phyloP scores from a whole-genome alignment of 1,139 yeast genomes.

The Hemisphaericaspora xylofermentans region DNA sequence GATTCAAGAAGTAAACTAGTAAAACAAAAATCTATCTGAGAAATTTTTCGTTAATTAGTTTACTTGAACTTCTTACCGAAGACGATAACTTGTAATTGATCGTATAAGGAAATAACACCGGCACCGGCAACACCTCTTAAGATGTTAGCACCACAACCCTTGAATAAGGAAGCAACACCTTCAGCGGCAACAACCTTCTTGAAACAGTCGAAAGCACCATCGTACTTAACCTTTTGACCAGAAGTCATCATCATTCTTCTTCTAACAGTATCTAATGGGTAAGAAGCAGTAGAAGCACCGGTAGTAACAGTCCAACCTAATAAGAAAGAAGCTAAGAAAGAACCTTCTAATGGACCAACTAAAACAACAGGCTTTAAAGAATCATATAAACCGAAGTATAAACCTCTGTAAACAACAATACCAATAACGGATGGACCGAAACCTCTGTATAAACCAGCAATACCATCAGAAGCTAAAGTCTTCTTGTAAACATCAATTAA shows the following conservation, averaged over 20 bases:
- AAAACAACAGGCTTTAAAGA: constrained; percentile 54
- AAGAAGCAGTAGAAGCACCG: constrained; percentile 55
- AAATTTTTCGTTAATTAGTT: constrained; percentile 15
- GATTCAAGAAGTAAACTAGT: constrained; percentile 6
- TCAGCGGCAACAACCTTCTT: constrained; percentile 51
- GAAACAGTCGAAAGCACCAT: constrained; percentile 53
- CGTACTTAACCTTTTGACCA: constrained; percentile 54
- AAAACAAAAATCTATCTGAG: constrained; percentile 6
- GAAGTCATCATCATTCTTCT: constrained; percentile 61
- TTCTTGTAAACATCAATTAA: constrained; percentile 53
- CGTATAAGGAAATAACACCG: constrained; percentile 55
- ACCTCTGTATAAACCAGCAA: constrained; percentile 59
- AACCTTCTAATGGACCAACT: constrained; percentile 57
- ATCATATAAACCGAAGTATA: constrained; percentile 55
- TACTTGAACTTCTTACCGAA: constrained; percentile 50
- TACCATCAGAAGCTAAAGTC: constrained; percentile 55
- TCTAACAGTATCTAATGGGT: constrained; percentile 56
- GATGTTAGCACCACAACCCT: constrained; percentile 59
- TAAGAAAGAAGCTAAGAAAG: constrained; percentile 54
- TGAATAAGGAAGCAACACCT: constrained; percentile 51
- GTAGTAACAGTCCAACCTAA: constrained; percentile 58
- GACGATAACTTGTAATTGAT: constrained; percentile 50
- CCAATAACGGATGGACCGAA: constrained; percentile 56
- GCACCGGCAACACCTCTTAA: constrained; percentile 61
- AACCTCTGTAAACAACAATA: constrained; percentile 57